A percentile compares a stretch with the other conserved stretches of the same genome.
These are phyloP conservation scores for Taxawa tesnikishii DNA, from an alignment of 2,329 filamentous ascomycete genomes.

Conservation along the genomic window DNA sequence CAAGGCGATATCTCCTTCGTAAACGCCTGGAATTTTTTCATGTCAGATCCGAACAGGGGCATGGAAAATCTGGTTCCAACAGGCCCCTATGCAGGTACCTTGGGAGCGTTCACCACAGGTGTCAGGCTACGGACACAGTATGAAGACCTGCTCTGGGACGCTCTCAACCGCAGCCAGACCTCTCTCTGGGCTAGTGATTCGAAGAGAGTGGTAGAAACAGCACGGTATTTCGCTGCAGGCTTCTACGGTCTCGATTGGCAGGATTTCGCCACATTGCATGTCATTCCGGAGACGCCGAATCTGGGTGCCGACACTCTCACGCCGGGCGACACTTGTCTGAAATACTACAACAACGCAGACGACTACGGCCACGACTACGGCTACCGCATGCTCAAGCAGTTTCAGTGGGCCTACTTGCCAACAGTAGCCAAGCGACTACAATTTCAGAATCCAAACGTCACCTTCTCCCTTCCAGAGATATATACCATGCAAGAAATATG, in stretches of 20 bases:
- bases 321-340: conserved; percentile 35
- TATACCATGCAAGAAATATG: conserved; percentile 52
- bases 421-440: conserved; percentile 32
- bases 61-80: conserved; percentile 44
- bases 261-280: conserved; percentile 27
- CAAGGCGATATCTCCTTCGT: conserved; percentile 41
- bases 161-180: conserved; percentile 18
- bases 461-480: conserved; percentile 34
- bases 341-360: conserved; percentile 23
- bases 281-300: conserved; percentile 41
- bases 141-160: conserved; percentile 27
- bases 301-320: conserved; percentile 43
- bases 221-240: conserved; percentile 40
- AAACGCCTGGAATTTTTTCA: conserved; percentile 44
- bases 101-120: conserved; percentile 42
- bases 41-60: conserved; percentile 25
- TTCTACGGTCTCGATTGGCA: conserved; percentile 41
- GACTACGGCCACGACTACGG: conserved; percentile 38
- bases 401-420: conserved; percentile 35
- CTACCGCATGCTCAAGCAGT: conserved; percentile 32
- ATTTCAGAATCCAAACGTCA: conserved; percentile 28
- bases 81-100: conserved; percentile 43
- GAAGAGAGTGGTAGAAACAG: conserved; percentile 43
- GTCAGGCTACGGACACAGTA: conserved; percentile 42
- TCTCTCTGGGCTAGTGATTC: conserved; percentile 44